Conservation (phyloP, 257 asterid species). For the Scutellaria minor region DNA sequence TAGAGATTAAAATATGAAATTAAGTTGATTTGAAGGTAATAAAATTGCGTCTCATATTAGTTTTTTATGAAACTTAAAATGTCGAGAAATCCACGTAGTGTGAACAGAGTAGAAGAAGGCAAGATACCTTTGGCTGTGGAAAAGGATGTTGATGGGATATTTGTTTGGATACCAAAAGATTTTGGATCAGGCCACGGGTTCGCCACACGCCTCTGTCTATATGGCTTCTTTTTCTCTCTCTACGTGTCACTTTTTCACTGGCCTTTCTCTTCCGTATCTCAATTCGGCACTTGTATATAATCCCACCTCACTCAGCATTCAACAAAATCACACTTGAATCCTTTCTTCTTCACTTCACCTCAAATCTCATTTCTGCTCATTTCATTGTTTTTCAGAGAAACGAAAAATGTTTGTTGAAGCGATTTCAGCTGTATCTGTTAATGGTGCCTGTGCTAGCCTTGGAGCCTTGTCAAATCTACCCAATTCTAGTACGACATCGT, state of each 20-base stretch:
- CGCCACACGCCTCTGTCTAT: conserved; percentile 47
- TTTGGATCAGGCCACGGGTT: conserved; percentile 39
- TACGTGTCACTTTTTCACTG: conserved; percentile 28
- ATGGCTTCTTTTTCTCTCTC: conserved; percentile 39
- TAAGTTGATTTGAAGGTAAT: too few species aligned
- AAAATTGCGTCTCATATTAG: too few species aligned
- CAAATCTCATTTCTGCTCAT: conserved; percentile 8
- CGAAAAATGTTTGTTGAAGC: conserved; percentile 49
- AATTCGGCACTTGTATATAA: conserved; percentile 35
- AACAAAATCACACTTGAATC: conserved; percentile 18
- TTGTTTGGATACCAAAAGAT: conserved; percentile 30
- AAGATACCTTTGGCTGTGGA: conserved; percentile 31
- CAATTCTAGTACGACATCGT: conserved; percentile 22
- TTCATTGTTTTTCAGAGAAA: neutral
- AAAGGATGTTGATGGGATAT: conserved; percentile 36
- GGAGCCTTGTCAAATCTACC: conserved; percentile 36
- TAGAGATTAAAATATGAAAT: too few species aligned
- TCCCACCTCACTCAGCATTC: conserved; percentile 8
- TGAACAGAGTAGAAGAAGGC: conserved; percentile 31
- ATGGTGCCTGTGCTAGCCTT: conserved; percentile 27
- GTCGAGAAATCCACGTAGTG: conserved; percentile 34
- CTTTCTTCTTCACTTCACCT: neutral
- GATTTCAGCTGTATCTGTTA: conserved; percentile 50
- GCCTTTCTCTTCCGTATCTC: conserved; percentile 11
- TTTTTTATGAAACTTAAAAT: neutral